Evolutionary conservation across 2,329 filamentous ascomycete genomes (phyloP).

Genomic region (Thelonectria rubi): DNA sequence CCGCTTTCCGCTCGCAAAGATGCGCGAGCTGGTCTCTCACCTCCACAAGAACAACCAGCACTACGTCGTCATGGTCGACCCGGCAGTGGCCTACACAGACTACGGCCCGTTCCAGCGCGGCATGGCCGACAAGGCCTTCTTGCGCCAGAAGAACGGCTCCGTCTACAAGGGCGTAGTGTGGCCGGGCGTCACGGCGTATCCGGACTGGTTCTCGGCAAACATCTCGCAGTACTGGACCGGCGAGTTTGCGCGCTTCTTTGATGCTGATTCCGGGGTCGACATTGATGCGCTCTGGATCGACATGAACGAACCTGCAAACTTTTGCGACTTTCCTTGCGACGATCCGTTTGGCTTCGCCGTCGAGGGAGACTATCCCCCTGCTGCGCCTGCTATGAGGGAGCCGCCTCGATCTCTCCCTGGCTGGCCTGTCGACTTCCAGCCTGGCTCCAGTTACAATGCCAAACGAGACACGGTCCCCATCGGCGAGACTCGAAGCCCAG

Average conservation of each 20-base stretch:
- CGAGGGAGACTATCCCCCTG: constrained; percentile 61
- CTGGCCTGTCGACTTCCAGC: constrained; percentile 39
- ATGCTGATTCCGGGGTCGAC: constrained; percentile 69
- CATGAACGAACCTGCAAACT: constrained; percentile 59
- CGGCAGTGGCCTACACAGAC: constrained; percentile 66
- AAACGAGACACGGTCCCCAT: constrained; percentile 15
- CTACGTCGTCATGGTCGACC: constrained; percentile 83
- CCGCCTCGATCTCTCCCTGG: constrained; percentile 37
- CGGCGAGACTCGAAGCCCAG: constrained; percentile 13
- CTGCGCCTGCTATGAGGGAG: constrained; percentile 67
- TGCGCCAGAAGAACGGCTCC: constrained; percentile 62
- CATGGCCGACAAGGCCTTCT: constrained; percentile 55
- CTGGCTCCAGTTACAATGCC: constrained; percentile 12
- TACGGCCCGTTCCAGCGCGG: constrained; percentile 51
- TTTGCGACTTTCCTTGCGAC: constrained; percentile 43
- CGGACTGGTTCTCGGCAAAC: constrained; percentile 77
- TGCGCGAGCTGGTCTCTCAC: constrained; percentile 72
- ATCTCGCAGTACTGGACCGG: constrained; percentile 74
- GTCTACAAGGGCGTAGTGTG: constrained; percentile 75
- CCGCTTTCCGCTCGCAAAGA: constrained; percentile 67
- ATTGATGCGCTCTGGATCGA: constrained; percentile 83
- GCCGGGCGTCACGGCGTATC: constrained; percentile 76
- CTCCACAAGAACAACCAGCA: constrained; percentile 74
- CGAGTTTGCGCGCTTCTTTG: constrained; percentile 73
- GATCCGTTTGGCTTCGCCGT: constrained; percentile 48